Evolutionary conservation across 495 filamentous ascomycete species (phyloP).

Genomic region (Neurospora sp.): DNA sequence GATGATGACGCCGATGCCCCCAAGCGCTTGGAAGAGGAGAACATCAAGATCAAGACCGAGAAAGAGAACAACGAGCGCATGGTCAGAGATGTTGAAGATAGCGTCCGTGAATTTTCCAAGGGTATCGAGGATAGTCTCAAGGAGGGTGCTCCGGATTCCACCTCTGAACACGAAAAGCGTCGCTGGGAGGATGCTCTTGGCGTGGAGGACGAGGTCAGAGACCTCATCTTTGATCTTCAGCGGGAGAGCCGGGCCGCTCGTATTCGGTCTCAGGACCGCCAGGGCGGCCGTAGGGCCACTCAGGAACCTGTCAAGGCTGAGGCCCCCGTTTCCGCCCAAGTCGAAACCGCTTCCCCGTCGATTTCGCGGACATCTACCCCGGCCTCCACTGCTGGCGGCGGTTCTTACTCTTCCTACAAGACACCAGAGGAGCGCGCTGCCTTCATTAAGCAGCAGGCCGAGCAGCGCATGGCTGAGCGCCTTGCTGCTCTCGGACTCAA

Average conservation of each 20-base stretch:
- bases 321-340: conserved; percentile 26
- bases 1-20: conserved; percentile 67
- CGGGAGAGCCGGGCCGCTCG: conserved; percentile 67
- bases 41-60: conserved; percentile 65
- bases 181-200: conserved; percentile 96
- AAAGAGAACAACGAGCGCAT: conserved; percentile 90
- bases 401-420: conserved; percentile 69
- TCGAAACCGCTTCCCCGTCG: conserved; percentile 28
- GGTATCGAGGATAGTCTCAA: conserved; percentile 80
- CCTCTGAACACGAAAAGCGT: conserved; percentile 74
- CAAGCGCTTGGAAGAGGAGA: conserved; percentile 81
- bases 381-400: conserved; percentile 29
- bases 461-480: conserved; percentile 95
- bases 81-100: conserved; percentile 95
- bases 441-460: conserved; percentile 93
- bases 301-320: conserved; percentile 37
- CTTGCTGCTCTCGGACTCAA: conserved; percentile 90
- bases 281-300: conserved; percentile 31
- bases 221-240: conserved; percentile 95
- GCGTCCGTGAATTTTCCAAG: conserved; percentile 78
- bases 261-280: conserved; percentile 59
- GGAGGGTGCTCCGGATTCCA: conserved; percentile 58
- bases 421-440: conserved; percentile 89
- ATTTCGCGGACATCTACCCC: conserved; percentile 36
- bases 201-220: conserved; percentile 90